Percentiles rank a stretch among this genome's conserved stretches.
Conservation (phyloP, 306 rosid genomes). For the Prunus armeniaca region DNA sequence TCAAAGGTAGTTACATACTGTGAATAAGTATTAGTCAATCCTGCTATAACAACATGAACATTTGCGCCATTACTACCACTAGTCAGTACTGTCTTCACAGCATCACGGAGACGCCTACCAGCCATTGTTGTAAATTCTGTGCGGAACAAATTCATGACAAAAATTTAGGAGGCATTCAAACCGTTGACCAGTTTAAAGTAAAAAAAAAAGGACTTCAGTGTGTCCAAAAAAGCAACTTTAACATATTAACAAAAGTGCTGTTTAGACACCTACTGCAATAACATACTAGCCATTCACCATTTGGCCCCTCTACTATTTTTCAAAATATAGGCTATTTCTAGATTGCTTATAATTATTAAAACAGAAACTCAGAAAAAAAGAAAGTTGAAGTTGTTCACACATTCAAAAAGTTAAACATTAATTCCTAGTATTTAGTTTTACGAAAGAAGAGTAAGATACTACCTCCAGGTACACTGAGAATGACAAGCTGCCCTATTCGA, state of each 20-base stretch:
- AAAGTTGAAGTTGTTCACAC: neutral
- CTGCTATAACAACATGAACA: constrained; percentile 72
- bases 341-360: neutral
- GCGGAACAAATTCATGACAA: constrained; percentile 16
- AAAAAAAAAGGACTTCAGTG: neutral
- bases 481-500: constrained; percentile 69
- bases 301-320: neutral
- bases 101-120: constrained; percentile 89
- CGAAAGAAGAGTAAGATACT: constrained; percentile 23
- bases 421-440: constrained; percentile 1
- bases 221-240: constrained; percentile 6
- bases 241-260: neutral
- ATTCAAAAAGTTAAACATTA: neutral
- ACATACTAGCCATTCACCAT: neutral
- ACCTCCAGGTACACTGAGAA: constrained; percentile 95
- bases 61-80: constrained; percentile 32
- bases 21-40: constrained; percentile 83
- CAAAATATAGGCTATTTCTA: neutral
- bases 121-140: constrained; percentile 96
- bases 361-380: neutral
- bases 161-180: constrained; percentile 19
- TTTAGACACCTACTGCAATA: neutral
- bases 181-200: neutral
- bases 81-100: constrained; percentile 61
- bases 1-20: constrained; percentile 82